Base-by-base conservation (phyloP, 768 basidiomycete species). In the Leccinum longicurvipes region DNA sequence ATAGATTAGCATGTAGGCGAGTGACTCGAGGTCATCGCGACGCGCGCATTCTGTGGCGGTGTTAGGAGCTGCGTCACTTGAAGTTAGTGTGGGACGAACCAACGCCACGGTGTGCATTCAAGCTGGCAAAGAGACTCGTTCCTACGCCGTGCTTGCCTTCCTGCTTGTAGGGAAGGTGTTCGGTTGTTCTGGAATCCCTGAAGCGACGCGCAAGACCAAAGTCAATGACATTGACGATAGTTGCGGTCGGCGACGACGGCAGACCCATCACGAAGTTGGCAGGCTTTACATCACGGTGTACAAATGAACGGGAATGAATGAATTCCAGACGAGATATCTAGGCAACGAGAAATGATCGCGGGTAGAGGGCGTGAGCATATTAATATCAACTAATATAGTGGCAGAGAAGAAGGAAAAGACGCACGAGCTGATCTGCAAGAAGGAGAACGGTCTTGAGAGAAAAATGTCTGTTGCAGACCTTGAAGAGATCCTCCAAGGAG, bases 221-320 rank as follows among this genome's bases (percentile, higher is more conserved):
- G 74, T 91, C 89, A 63, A 91, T 91, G 62, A 99, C 90, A 71
- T 98, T 96, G 69, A 99, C 94, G 64, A 86, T 74, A 63, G 81
- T 79, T 0, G 80, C 67, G 70, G 81, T 76, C 60, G 83, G 86
- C 59, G 84, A 84, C 46, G 84, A 82, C 0, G 67, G 47, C 15
- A 55, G 53, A 60, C 93, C 91, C 92, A 98, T 98, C 58, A 99
- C 87, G 69, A 99, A 99, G 75, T 99, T 98, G 65, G 96, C 96
- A 34, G 96, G 96, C 72, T 98, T 99, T 73, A 99, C 89, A 70
- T 98, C 96, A 61, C 96, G 90, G 72, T 98, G 96, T 41, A 97
- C 85, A 63, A 96, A 89, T 66, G 92, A 91, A 67, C 92, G 88
- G 1, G 90, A 91, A 74, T 99, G 96, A 62, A 98, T 93, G 72